Base-by-base conservation (phyloP, 2,329 filamentous ascomycete genomes). In the Fusarium virguliforme region DNA sequence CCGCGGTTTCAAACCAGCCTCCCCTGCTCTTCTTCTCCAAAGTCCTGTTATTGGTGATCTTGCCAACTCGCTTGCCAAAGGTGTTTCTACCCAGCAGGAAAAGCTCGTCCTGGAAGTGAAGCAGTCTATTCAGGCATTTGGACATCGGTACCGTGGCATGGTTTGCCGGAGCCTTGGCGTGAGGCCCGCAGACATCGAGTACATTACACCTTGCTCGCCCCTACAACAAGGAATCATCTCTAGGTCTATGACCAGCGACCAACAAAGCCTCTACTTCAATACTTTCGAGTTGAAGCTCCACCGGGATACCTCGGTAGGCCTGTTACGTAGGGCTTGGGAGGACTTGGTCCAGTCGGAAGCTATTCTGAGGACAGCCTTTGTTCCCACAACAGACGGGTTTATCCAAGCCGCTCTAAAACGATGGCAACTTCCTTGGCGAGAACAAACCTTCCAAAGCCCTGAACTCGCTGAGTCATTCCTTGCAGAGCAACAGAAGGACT, bases 181-280 rank as follows among this genome's bases (percentile, higher is more conserved):
- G 2, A 74, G 82, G 1, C 79, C 83, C 1, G 76, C 81, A 6
- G 83, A 89, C 1, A 86, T 97, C 9, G 92, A 96, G 75, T 88
- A 89, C 64, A 88, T 97, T 57, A 89, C 89, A 0, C 95, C 94
- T 4, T 97, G 95, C 77, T 97, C 95, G 1, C 88, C 94, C 0
- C 83, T 97, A 1, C 95, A 98, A 76, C 90, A 95, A 77, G 95
- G 94, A 0, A 95, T 98, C 83, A 89, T 97, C 55, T 91, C 92
- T 6, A 87, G 90, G 54, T 91, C 90, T 26, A 78, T 92, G 38
- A 87, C 80, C 0, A 76, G 89, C 9, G 89, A 83, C 18, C 81
- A 85, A 0, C 78, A 82, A 0, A 84, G 85, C 0, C 81, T 92
- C 0, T 98, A 98, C 77, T 97, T 95, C 79, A 94, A 94, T 62